These are phyloP conservation scores for Cetradonia linearis DNA, from an alignment of 495 filamentous ascomycete genomes.

Conservation along the genomic window DNA sequence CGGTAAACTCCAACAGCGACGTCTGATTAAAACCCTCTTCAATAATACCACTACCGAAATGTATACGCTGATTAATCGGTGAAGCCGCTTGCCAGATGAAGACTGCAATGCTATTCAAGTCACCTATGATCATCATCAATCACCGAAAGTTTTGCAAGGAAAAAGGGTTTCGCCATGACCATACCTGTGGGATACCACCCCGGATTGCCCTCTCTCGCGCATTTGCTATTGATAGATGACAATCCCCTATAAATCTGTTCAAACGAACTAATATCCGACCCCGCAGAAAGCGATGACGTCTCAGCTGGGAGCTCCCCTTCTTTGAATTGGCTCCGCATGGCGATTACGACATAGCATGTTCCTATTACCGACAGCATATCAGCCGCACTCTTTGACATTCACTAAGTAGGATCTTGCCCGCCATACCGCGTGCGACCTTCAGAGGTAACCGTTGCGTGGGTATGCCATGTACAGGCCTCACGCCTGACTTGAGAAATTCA, in stretches of 20 bases:
- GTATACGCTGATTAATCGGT: constrained; percentile 10
- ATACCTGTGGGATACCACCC: constrained; percentile 18
- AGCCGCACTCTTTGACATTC: not conserved
- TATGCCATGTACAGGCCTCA: constrained; percentile 12
- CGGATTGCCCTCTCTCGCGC: not conserved
- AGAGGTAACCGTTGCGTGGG: constrained; percentile 16
- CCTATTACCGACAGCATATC: constrained; percentile 3
- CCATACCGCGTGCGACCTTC: constrained; percentile 9
- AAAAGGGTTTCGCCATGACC: not conserved
- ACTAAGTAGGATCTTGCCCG: not conserved
- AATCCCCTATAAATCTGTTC: not conserved
- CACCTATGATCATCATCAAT: not conserved
- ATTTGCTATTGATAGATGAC: not conserved
- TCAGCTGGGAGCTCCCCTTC: constrained; percentile 13
- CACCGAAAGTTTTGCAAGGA: not conserved
- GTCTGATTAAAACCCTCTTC: not conserved
- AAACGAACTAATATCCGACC: constrained; percentile 13
- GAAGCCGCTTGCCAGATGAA: constrained; percentile 16
- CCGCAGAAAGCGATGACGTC: constrained; percentile 6
- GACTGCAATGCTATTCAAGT: constrained; percentile 17
- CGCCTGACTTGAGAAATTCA: constrained; percentile 8
- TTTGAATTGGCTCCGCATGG: constrained; percentile 15
- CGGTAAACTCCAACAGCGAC: not conserved
- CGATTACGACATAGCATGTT: constrained; percentile 14
- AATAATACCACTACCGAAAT: not conserved